Evolutionary conservation across 805 yeast species (phyloP).

Genomic region (Diddensiella caesifluorescens): DNA sequence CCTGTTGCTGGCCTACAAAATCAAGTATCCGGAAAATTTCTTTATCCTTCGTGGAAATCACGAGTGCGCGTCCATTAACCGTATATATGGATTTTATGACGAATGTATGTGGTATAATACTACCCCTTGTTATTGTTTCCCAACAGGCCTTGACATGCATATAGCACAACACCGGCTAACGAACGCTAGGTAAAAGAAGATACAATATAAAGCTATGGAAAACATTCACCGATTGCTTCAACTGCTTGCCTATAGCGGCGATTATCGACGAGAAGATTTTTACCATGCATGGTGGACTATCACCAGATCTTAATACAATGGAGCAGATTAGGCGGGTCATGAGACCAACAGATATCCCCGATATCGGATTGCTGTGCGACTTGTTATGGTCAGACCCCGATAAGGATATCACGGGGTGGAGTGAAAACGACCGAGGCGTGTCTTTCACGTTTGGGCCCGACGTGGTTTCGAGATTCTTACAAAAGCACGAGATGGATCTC

Average conservation of each 20-base stretch:
- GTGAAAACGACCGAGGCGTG: constrained; percentile 98
- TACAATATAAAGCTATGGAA: constrained; percentile 98
- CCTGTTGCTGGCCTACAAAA: constrained; percentile 87
- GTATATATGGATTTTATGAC: constrained; percentile 97
- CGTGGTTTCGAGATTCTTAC: constrained; percentile 91
- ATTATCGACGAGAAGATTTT: constrained; percentile 96
- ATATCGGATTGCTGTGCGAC: constrained; percentile 93
- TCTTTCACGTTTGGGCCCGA: constrained; percentile 99
- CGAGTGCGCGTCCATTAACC: constrained; percentile 96
- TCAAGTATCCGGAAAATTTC: constrained; percentile 96
- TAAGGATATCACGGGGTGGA: constrained; percentile 97
- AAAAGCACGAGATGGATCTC: constrained; percentile 96
- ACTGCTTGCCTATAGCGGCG: constrained; percentile 97
- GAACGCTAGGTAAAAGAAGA: constrained; percentile 80
- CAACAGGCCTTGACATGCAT: too few relatives aligned
- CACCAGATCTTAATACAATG: constrained; percentile 96
- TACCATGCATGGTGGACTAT: constrained; percentile 98
- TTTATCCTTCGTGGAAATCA: constrained; percentile 96
- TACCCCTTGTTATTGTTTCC: constrained; percentile 40
- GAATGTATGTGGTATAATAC: constrained; percentile 64
- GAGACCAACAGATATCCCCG: constrained; percentile 99
- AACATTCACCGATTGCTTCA: constrained; percentile 96
- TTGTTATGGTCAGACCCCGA: constrained; percentile 98
- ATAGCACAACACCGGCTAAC: too few relatives aligned
- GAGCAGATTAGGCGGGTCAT: constrained; percentile 97